Conservation (phyloP, 768 basidiomycete genomes). For the Psilocybe azurescens region DNA sequence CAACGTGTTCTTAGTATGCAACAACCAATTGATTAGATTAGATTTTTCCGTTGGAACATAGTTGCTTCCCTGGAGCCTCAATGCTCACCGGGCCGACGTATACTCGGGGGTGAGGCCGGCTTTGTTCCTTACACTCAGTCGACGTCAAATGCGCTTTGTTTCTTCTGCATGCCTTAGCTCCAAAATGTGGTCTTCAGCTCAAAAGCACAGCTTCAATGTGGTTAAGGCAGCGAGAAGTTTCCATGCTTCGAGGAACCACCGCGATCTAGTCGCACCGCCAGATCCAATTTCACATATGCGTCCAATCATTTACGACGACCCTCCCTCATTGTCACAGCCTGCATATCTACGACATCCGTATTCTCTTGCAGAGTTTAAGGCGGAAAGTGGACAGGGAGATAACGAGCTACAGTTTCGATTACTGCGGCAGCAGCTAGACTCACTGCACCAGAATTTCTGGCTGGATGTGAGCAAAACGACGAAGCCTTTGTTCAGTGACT, state of each 20-base stretch:
- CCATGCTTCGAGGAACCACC: conserved; percentile 29
- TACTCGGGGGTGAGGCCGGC: too few relatives aligned
- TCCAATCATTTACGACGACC: conserved; percentile 76
- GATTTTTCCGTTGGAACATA: too few relatives aligned
- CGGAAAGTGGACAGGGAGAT: conserved; percentile 38
- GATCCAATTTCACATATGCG: conserved; percentile 82
- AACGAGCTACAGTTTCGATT: conserved; percentile 74
- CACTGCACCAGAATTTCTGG: conserved; percentile 84
- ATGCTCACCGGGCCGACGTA: not conserved
- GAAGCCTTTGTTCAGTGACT: not conserved
- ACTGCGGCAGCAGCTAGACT: conserved; percentile 72
- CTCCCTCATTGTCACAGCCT: conserved; percentile 39
- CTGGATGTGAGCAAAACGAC: conserved; percentile 61
- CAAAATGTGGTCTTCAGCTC: not conserved
- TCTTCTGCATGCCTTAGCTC: not conserved
- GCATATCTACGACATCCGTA: conserved; percentile 66
- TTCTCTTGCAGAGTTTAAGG: conserved; percentile 74
- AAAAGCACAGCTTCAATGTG: not conserved
- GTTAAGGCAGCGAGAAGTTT: conserved; percentile 46
- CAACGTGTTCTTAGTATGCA: too few relatives aligned
- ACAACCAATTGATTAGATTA: too few relatives aligned
- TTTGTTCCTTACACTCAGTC: not conserved
- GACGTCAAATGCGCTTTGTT: not conserved
- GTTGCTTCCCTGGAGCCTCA: not conserved
- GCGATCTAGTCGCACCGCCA: conserved; percentile 66